Base-by-base conservation (phyloP, 1,139 yeast species). In the Williopsis jadinii region DNA sequence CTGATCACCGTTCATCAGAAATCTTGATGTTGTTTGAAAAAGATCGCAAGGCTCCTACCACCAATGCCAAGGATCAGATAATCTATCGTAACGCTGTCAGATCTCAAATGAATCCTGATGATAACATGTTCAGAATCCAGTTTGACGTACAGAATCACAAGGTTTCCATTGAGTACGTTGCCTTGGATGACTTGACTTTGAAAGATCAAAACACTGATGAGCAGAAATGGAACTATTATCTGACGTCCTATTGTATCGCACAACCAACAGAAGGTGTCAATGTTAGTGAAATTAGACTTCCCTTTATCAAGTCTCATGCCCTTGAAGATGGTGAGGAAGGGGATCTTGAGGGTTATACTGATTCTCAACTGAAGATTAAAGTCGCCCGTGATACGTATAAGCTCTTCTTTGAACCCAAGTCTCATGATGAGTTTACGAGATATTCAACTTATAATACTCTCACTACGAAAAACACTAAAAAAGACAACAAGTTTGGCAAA, bases 261-360 rank as follows among this genome's bases (percentile, higher is more conserved):
- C 95, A 87, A 54, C 97, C 98, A 33, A 92, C 99, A 2, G 98
- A 92, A 62, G 97, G 97, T 29, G 84, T 94, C 19, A 81, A 90
- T n/a, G 79, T 86, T n/a, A 79, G 84, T 30, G 78, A 76, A 47
- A 71, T 87, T 42, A 72, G 71, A 46, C 69, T 84, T 66, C 95
- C 95, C 37, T 85, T 86, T 60, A 66, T 83, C 43, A 82, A 77
- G 50, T 67, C 80, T 10, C 75, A 50, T 10, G 62, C 56, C 3
- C 53, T 84, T 12, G 54, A 50, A 9, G 50, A 49, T 30, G 42
- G 36, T 13, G 50, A 49, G 15, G 54, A 51, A 30, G 35, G 44
- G 19, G 55, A 50, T 11, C 37, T 49, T 37, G 83, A 77, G 42
- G 94, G 94, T 4, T 70, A 71, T 42, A 73, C 82, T 9, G 73